Conservation (phyloP, 192 early-diverging fungal species). For the Backusella mclennaniae region DNA sequence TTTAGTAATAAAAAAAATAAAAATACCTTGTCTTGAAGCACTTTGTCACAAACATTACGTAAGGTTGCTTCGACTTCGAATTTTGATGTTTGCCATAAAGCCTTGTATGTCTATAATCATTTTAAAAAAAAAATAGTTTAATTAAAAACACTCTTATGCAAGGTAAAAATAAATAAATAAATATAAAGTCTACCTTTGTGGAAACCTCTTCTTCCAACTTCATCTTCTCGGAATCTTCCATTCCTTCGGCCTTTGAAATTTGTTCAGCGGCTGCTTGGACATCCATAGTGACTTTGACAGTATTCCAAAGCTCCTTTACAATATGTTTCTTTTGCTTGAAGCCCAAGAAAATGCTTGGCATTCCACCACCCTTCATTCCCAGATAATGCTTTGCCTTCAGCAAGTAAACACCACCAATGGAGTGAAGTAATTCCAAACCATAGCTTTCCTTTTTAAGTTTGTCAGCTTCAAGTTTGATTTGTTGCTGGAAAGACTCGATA, state of each 20-base stretch:
- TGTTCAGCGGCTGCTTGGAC: constrained; percentile 25
- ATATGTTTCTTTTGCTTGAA: constrained; percentile 53
- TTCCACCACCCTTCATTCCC: constrained; percentile 43
- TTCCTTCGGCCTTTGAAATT: constrained; percentile 30
- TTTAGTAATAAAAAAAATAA: not conserved
- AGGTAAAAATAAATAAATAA: too few species aligned
- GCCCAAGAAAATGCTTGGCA: constrained; percentile 35
- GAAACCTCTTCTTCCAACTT: constrained; percentile 38
- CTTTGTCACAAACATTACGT: constrained; percentile 9
- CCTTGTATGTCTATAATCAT: constrained; percentile 21
- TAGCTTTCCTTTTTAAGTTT: constrained; percentile 77
- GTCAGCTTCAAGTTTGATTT: constrained; percentile 70
- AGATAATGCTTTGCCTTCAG: constrained; percentile 75
- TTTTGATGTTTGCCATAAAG: constrained; percentile 41
- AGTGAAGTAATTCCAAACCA: constrained; percentile 82
- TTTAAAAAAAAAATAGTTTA: not conserved
- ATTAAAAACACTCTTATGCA: not conserved
- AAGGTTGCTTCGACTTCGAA: constrained; percentile 38
- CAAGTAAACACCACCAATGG: constrained; percentile 78
- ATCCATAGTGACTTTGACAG: constrained; percentile 33
- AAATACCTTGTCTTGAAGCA: constrained; percentile 23
- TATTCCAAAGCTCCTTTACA: constrained; percentile 36
- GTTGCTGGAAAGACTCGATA: constrained; percentile 50
- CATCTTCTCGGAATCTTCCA: constrained; percentile 33
- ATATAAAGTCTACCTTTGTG: constrained; percentile 19